phyloP scores from a whole-genome alignment of 441 rosid species.

The Euphorbia schlechtendalii region DNA sequence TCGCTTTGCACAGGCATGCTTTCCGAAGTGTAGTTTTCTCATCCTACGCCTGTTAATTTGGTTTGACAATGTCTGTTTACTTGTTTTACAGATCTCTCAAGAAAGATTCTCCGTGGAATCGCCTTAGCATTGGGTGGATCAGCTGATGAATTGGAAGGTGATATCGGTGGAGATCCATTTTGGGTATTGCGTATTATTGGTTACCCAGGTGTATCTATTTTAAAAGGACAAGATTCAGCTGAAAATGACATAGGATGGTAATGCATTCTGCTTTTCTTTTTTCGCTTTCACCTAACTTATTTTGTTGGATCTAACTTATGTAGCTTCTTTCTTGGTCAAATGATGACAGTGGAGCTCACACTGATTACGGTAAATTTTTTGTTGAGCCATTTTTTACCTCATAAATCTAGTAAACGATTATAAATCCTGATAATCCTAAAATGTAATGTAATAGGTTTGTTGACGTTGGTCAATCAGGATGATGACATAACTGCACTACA shows the following conservation, averaged over 20 bases:
- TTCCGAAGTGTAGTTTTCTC: neutral
- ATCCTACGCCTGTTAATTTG: neutral
- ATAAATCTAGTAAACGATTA: neutral
- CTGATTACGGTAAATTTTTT: constrained; percentile 63
- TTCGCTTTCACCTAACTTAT: constrained; percentile 1
- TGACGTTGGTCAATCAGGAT: constrained; percentile 93
- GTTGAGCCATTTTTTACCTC: constrained; percentile 1
- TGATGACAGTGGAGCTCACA: constrained; percentile 64
- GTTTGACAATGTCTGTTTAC: constrained; percentile 7
- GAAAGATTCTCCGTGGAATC: constrained; percentile 65
- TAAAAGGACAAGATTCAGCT: constrained; percentile 27
- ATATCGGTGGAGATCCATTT: constrained; percentile 68
- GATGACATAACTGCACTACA: constrained; percentile 78
- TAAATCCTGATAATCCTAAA: constrained; percentile 6
- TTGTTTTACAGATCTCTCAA: constrained; percentile 52
- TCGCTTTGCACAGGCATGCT: constrained; percentile 58
- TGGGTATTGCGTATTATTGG: constrained; percentile 83
- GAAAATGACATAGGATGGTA: constrained; percentile 80
- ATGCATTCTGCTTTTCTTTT: constrained; percentile 9
- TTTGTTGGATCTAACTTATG: constrained; percentile 10
- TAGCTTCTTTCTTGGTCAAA: neutral
- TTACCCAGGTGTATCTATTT: constrained; percentile 48
- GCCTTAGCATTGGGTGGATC: constrained; percentile 63
- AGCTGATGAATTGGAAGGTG: constrained; percentile 63
- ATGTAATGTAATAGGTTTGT: constrained; percentile 40